phyloP scores from a whole-genome alignment of 805 yeast species.

The Candida hispaniensis region DNA sequence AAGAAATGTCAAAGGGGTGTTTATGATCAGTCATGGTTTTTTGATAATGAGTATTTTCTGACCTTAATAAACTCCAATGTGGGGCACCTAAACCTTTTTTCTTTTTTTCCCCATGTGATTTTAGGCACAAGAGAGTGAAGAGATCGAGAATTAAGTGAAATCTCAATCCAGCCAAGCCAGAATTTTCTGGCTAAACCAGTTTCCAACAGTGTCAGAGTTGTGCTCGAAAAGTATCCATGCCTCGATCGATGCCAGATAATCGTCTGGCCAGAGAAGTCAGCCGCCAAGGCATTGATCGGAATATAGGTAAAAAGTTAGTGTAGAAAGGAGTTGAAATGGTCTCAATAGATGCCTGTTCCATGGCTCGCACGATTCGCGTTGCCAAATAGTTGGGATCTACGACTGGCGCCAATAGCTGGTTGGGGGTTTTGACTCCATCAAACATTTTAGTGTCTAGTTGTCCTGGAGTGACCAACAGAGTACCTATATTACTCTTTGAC shows the following conservation, averaged over 20 bases:
- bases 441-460: conserved; percentile 74
- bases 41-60: too few relatives aligned
- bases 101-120: too few relatives aligned
- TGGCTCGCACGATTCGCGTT: conserved; percentile 39
- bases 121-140: too few relatives aligned
- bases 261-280: conserved; percentile 43
- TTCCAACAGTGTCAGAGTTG: too few relatives aligned
- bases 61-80: too few relatives aligned
- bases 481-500: conserved; percentile 30
- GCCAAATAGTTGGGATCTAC: conserved; percentile 64
- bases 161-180: too few relatives aligned
- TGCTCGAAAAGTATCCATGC: conserved; percentile 14
- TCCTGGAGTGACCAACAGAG: conserved; percentile 77
- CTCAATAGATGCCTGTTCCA: conserved; percentile 53
- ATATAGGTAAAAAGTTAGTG: conserved; percentile 59
- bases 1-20: conserved; percentile 7
- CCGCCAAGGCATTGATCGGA: conserved; percentile 67
- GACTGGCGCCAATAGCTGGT: conserved; percentile 68
- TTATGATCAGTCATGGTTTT: too few relatives aligned
- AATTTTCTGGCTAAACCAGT: too few relatives aligned
- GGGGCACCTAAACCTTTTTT: too few relatives aligned
- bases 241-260: conserved; percentile 56
- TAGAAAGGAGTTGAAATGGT: conserved; percentile 67
- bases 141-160: too few relatives aligned
- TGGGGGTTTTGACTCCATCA: conserved; percentile 61